phyloP scores from a whole-genome alignment of 2,329 filamentous ascomycete genomes.

The Aspergillus sp. region DNA sequence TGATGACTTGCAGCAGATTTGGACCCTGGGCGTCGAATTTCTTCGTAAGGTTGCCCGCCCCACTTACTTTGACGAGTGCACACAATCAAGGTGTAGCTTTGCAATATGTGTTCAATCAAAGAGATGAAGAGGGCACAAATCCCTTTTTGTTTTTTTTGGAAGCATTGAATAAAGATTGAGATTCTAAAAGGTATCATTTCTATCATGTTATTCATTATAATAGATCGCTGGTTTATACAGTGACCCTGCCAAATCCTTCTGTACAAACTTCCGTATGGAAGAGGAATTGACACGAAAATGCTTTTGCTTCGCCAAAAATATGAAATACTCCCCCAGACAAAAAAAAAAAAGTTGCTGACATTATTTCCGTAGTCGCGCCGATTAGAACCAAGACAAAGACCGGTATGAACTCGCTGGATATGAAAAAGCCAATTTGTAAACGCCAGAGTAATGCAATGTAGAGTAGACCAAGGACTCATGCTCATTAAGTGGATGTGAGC shows the following conservation, averaged over 20 bases:
- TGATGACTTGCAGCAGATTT: neutral
- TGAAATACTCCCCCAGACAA: neutral
- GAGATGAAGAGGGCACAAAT: neutral
- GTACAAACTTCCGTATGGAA: conserved; percentile 17
- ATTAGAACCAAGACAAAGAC: conserved; percentile 14
- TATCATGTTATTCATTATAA: conserved; percentile 23
- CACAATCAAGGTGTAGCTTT: neutral
- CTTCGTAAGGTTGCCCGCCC: neutral
- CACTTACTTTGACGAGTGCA: neutral
- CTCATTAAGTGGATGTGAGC: conserved; percentile 30
- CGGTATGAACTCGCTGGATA: conserved; percentile 19
- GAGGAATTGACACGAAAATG: conserved; percentile 8
- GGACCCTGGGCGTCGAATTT: neutral
- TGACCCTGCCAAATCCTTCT: conserved; percentile 11
- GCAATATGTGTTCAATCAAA: neutral
- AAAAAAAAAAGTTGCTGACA: conserved; percentile 14
- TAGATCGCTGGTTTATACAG: conserved; percentile 6
- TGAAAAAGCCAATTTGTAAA: conserved; percentile 16
- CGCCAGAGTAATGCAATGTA: conserved; percentile 21
- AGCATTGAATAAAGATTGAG: neutral
- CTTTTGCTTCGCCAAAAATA: conserved; percentile 13
- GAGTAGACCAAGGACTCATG: neutral
- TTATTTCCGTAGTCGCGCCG: conserved; percentile 13
- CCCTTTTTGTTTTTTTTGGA: neutral
- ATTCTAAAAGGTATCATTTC: conserved; percentile 14